Evolutionary conservation across 192 early-diverging fungal genomes (phyloP), one percentile per base, ranked within the genome.

Genomic region (Cladochytrium replicatum): DNA sequence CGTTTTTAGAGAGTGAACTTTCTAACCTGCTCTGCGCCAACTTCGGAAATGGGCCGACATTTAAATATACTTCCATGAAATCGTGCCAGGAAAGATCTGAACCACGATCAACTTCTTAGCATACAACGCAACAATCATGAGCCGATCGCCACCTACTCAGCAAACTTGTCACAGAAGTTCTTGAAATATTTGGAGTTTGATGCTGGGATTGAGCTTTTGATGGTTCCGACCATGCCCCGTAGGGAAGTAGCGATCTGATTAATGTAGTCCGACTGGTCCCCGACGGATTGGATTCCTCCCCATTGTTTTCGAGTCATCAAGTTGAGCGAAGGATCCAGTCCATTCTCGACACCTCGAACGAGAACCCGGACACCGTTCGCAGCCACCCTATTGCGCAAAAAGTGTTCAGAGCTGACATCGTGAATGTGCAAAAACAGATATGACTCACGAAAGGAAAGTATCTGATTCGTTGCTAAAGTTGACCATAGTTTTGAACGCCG

Each of bases 251-350:
- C 80, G 7, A 89, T 72, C 48, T 71, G 49, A 2, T 77, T 69
- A 7, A 99, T 78, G 59, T 93, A 91, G 32, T 76, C 81, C 0
- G 87, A 91, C 60, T 99, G 95, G 63, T 99, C 95, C 7, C 93
- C 95, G 13, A 97, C 93, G 6, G 80, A 69, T 44, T 88, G 82
- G 41, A 97, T 51, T 0, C 71, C 75, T 3, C 70, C 80, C 93
- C 95, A 99, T 2, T 75, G 73, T 7, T 83, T 66, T 49, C 81
- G 78, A 3, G 80, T 55, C 86, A 99, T 89, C 21, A 69, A 51
- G 1, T 69, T 60, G 25, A 95, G 56, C 6, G 81, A 77, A 6
- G 82, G 64, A 26, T 87, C 91, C 29, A 82, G 77, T 32, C 68
- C 54, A 9, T 58, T 71, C 45, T 89, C 85, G 0, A 89, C 67